Percentiles rank a stretch among this genome's conserved stretches.
Evolutionary conservation across 2,329 filamentous ascomycete genomes (phyloP).

Genomic region (Colletotrichum tropicicola): DNA sequence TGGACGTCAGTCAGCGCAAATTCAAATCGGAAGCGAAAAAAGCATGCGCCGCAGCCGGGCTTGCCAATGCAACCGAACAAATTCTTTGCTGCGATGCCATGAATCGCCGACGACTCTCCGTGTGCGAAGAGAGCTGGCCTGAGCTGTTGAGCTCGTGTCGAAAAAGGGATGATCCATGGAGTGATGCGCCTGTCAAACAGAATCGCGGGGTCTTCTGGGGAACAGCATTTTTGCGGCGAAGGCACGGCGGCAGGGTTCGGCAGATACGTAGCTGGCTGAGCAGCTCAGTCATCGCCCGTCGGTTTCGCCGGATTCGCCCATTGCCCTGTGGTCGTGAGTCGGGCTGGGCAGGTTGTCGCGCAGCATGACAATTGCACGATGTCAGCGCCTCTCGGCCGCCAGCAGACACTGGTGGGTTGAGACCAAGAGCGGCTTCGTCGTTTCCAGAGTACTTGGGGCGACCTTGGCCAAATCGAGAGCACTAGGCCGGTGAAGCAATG

Average conservation of each 20-base stretch:
- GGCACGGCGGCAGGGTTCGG: neutral
- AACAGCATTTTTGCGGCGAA: neutral
- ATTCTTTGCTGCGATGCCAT: neutral
- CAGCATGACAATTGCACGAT: neutral
- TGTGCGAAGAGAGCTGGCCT: neutral
- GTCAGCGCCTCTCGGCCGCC: too few species aligned
- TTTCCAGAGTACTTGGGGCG: too few species aligned
- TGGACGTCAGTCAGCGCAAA: neutral
- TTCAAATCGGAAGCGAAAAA: neutral
- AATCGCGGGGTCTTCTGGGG: neutral
- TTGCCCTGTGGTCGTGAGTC: neutral
- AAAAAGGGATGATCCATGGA: constrained; percentile 12
- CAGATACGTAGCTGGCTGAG: too few species aligned
- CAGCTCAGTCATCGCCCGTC: neutral
- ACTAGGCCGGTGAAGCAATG: too few species aligned
- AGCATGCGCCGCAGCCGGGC: neutral
- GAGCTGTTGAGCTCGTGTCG: neutral
- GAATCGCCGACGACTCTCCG: neutral
- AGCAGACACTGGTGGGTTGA: too few species aligned
- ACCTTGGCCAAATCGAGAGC: too few species aligned
- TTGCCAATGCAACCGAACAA: neutral
- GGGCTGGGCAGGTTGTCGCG: neutral
- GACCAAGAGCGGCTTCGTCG: too few species aligned
- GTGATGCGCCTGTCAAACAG: neutral
- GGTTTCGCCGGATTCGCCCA: neutral